phyloP scores from a whole-genome alignment of 2,329 filamentous ascomycete species.

The Trichoderma semiorbis region DNA sequence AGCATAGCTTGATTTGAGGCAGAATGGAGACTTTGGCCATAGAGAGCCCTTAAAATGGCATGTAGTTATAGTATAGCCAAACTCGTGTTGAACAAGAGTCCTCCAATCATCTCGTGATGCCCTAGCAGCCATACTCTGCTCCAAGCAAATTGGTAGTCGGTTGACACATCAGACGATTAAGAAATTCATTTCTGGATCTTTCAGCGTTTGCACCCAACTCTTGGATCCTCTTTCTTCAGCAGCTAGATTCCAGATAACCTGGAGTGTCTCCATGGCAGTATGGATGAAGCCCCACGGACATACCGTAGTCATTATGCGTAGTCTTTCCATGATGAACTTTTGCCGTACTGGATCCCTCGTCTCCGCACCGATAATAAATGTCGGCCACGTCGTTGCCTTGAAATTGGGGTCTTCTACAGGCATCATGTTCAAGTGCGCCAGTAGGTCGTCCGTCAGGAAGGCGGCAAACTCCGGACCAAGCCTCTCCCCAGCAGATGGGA shows the following conservation, averaged over 20 bases:
- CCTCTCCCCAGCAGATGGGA: constrained; percentile 29
- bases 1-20: background rate
- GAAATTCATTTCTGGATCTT: constrained; percentile 40
- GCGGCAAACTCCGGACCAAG: constrained; percentile 25
- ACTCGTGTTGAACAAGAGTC: background rate
- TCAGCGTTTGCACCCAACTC: constrained; percentile 45
- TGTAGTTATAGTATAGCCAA: background rate
- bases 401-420: constrained; percentile 49
- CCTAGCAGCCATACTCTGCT: background rate
- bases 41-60: background rate
- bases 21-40: background rate
- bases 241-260: constrained; percentile 42
- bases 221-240: constrained; percentile 27
- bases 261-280: constrained; percentile 44
- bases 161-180: constrained; percentile 36
- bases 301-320: constrained; percentile 38
- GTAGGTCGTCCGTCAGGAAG: constrained; percentile 43
- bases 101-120: background rate
- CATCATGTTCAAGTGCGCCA: constrained; percentile 46
- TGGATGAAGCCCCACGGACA: constrained; percentile 50
- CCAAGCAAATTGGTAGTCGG: background rate
- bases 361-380: constrained; percentile 54
- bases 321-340: constrained; percentile 47
- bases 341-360: constrained; percentile 41
- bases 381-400: constrained; percentile 56